Percentiles rank a stretch among this genome's conserved stretches.
Conservation (phyloP, 768 basidiomycete genomes). For the Suillus americanus region DNA sequence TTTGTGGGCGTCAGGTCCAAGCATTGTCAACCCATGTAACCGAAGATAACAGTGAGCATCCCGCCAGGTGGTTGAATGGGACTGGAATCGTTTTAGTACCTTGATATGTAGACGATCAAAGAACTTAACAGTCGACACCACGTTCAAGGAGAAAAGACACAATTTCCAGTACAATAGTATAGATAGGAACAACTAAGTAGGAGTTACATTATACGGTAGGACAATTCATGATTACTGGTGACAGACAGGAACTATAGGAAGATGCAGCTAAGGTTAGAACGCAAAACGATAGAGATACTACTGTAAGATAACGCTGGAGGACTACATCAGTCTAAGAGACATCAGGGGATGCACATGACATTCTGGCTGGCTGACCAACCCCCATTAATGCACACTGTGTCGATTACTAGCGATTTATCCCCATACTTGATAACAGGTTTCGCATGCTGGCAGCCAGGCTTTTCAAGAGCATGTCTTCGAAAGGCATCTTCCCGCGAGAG, state of each 20-base stretch:
- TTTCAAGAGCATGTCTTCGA: not conserved
- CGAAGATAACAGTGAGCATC: not conserved
- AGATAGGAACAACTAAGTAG: not conserved
- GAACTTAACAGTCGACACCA: not conserved
- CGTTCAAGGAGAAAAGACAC: not conserved
- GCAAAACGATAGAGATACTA: not conserved
- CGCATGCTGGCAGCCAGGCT: not conserved
- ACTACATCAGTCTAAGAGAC: not conserved
- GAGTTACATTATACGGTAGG: not conserved
- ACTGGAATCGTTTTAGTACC: not conserved
- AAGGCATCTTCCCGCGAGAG: not conserved
- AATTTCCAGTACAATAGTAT: not conserved
- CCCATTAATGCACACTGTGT: not conserved
- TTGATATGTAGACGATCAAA: not conserved
- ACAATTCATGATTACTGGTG: not conserved
- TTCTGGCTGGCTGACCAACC: not conserved
- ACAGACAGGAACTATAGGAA: not conserved
- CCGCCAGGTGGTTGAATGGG: not conserved
- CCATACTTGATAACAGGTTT: not conserved
- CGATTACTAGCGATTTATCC: not conserved
- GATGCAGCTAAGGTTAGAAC: not conserved
- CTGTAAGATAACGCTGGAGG: not conserved
- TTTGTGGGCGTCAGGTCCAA: not conserved
- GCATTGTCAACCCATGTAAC: not conserved
- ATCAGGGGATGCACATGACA: not conserved